Evolutionary conservation across 2,329 filamentous ascomycete genomes (phyloP).

Genomic region (Elsinoe arachidis): DNA sequence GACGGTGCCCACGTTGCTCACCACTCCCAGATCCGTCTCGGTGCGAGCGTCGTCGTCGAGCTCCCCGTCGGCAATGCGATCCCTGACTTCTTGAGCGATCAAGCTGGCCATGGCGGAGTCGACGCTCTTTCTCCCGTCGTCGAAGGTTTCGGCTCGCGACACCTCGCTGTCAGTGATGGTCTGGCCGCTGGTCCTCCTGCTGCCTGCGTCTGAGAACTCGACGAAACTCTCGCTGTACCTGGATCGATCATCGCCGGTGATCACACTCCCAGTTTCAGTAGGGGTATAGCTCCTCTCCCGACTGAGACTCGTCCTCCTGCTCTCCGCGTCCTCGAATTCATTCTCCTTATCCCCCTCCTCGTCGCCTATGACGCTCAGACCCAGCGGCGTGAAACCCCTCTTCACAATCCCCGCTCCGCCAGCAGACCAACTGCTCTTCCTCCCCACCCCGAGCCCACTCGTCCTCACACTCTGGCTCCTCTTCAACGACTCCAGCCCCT

Average conservation of each 20-base stretch:
- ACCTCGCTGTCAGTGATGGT: constrained; percentile 7
- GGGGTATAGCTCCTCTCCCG: neutral
- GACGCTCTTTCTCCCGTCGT: neutral
- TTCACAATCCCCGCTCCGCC: constrained; percentile 15
- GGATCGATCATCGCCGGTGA: constrained; percentile 1
- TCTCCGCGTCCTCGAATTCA: constrained; percentile 21
- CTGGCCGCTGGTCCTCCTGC: constrained; percentile 8
- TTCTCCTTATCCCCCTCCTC: constrained; percentile 39
- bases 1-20: constrained; percentile 24
- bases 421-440: constrained; percentile 27
- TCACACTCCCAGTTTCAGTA: neutral
- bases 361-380: constrained; percentile 20
- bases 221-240: constrained; percentile 13
- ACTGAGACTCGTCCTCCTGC: constrained; percentile 3
- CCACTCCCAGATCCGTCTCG: constrained; percentile 17
- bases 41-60: constrained; percentile 7
- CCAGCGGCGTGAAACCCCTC: constrained; percentile 7
- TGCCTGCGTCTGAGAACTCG: constrained; percentile 9
- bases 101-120: constrained; percentile 9
- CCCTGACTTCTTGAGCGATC: constrained; percentile 4
- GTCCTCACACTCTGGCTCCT: constrained; percentile 32
- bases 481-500: constrained; percentile 25
- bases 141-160: neutral
- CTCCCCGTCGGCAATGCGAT: constrained; percentile 8
- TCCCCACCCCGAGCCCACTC: constrained; percentile 17